Conservation (phyloP, 768 basidiomycete species). For the Lentinula edodes region DNA sequence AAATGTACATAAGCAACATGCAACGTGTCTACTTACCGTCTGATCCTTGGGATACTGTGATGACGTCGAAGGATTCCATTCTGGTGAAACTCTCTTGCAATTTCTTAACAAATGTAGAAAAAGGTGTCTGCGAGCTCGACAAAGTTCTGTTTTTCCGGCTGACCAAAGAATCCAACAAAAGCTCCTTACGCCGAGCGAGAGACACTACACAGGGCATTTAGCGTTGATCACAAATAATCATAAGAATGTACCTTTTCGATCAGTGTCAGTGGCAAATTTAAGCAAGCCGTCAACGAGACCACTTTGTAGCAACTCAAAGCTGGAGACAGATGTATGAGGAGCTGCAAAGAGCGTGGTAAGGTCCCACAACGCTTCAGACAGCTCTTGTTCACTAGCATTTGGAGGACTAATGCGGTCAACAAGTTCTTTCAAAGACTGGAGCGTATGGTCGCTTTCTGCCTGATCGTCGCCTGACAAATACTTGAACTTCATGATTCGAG, state of each 20-base stretch:
- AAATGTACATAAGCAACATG: slow-evolving; percentile 5
- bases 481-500: slow-evolving; percentile 83
- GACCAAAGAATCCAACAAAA: slow-evolving; percentile 77
- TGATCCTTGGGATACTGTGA: slow-evolving; percentile 75
- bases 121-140: slow-evolving; percentile 46
- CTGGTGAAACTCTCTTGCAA: slow-evolving; percentile 92
- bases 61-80: slow-evolving; percentile 94
- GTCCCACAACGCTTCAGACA: slow-evolving; percentile 57
- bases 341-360: slow-evolving; percentile 80
- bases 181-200: slow-evolving; percentile 60
- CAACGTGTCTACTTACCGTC: slow-evolving; percentile 52
- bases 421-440: slow-evolving; percentile 55
- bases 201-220: slow-evolving; percentile 40
- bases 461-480: slow-evolving; percentile 58
- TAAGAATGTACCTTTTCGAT: slow-evolving; percentile 45
- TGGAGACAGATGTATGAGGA: slow-evolving; percentile 77
- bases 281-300: slow-evolving; percentile 87
- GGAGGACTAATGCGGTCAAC: slow-evolving; percentile 57
- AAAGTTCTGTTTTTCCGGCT: slow-evolving; percentile 41
- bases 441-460: slow-evolving; percentile 53
- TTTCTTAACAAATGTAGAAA: slow-evolving; percentile 86
- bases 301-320: slow-evolving; percentile 92
- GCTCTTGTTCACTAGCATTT: slow-evolving; percentile 56
- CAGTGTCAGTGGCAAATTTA: slow-evolving; percentile 69
- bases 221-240: neutral